Evolutionary conservation across 164 flowering plant genomes (phyloP).

Genomic region (Umbilicus rupestris): DNA sequence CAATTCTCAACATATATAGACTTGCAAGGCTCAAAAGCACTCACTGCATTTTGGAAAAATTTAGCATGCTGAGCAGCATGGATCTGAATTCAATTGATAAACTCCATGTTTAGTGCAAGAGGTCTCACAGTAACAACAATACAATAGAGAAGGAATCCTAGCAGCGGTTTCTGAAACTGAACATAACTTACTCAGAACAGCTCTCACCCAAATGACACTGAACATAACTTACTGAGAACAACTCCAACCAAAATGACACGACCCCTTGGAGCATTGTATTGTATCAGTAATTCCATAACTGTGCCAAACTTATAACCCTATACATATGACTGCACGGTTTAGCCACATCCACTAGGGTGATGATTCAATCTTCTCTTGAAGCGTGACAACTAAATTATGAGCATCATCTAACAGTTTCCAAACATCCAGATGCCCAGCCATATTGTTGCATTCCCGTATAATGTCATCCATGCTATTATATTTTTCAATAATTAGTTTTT

Average conservation of each 20-base stretch:
- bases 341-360: background rate
- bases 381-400: slow-evolving; percentile 67
- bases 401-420: slow-evolving; percentile 96
- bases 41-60: too few relatives aligned
- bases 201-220: background rate
- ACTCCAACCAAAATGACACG: background rate
- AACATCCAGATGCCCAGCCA: slow-evolving; percentile 88
- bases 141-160: too few relatives aligned
- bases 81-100: too few relatives aligned
- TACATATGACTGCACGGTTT: background rate
- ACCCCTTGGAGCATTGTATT: background rate
- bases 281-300: background rate
- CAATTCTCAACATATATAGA: too few relatives aligned
- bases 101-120: too few relatives aligned
- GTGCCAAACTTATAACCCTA: background rate
- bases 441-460: slow-evolving; percentile 76
- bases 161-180: too few relatives aligned
- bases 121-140: too few relatives aligned
- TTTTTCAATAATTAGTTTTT: slow-evolving; percentile 79
- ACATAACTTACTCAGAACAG: background rate
- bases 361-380: slow-evolving; percentile 61
- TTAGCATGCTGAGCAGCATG: too few relatives aligned
- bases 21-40: too few relatives aligned
- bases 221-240: background rate
- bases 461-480: slow-evolving; percentile 93